A percentile compares a stretch with the other conserved stretches of the same genome.
These are phyloP conservation scores for Eugenia klotzschiana DNA, from an alignment of 441 rosid genomes.

Conservation along the genomic window DNA sequence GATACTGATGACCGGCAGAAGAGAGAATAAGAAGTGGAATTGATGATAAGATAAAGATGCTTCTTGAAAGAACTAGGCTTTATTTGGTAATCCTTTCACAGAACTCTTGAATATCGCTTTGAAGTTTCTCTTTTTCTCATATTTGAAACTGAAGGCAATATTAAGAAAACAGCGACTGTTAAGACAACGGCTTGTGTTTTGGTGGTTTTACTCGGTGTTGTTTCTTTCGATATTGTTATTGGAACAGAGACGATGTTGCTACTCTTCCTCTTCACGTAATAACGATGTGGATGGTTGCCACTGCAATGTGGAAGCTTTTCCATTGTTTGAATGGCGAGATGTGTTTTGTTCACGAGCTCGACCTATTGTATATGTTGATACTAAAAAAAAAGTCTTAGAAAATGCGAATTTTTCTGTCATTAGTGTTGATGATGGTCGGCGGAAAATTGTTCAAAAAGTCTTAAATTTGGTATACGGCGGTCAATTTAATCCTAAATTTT, in stretches of 20 bases:
- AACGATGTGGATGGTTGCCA: not conserved
- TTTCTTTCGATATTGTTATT: not conserved
- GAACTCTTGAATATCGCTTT: not conserved
- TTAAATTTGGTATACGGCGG: too few relatives aligned
- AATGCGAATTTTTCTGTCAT: not conserved
- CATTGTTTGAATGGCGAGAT: not conserved
- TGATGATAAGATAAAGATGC: too few relatives aligned
- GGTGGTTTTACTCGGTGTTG: not conserved
- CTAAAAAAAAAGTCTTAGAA: not conserved
- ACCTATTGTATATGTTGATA: not conserved
- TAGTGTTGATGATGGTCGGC: not conserved
- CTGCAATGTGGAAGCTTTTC: not conserved
- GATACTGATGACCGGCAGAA: not conserved
- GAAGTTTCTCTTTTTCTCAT: not conserved
- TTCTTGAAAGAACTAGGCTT: not conserved
- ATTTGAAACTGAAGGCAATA: not conserved
- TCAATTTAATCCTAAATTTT: too few relatives aligned
- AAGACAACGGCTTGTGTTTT: not conserved
- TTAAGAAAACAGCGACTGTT: not conserved
- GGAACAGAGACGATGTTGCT: not conserved
- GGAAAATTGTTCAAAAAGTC: too few relatives aligned
- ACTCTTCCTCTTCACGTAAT: not conserved
- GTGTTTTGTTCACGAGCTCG: not conserved
- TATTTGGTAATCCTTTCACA: not conserved
- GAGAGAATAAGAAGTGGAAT: not conserved